Evolutionary conservation across 2,329 filamentous ascomycete genomes (phyloP).

Genomic region (Diaporthe vexans): DNA sequence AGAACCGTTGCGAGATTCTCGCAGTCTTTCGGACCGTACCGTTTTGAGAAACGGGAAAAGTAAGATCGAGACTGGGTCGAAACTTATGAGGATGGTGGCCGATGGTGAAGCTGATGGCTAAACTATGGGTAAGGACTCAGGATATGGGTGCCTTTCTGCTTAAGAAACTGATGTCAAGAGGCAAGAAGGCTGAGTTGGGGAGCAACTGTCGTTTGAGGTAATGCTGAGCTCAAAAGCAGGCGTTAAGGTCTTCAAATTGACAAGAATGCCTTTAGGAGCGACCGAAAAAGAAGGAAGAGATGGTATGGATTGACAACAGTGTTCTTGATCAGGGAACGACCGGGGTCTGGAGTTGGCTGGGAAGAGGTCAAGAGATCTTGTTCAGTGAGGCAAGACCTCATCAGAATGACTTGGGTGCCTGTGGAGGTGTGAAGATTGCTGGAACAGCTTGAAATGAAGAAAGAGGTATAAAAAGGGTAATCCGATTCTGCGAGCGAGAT

Average conservation of each 20-base stretch:
- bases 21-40: not conserved
- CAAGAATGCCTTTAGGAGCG: not conserved
- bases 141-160: not conserved
- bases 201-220: not conserved
- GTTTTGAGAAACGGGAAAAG: not conserved
- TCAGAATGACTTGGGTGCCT: not conserved
- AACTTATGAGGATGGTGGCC: too few relatives aligned
- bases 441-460: not conserved
- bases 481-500: not conserved
- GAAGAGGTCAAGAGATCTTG: not conserved
- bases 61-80: not conserved
- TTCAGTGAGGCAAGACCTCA: not conserved
- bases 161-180: not conserved
- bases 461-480: not conserved
- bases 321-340: not conserved
- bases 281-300: not conserved
- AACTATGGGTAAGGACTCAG: not conserved
- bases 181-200: not conserved
- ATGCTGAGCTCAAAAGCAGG: not conserved
- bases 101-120: not conserved
- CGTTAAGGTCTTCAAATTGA: not conserved
- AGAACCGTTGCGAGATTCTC: not conserved
- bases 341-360: not conserved
- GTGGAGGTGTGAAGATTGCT: not conserved
- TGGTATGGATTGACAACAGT: too few relatives aligned